Evolutionary conservation across 2,329 filamentous ascomycete species (phyloP).

Genomic region (Colletotrichum coccodes): DNA sequence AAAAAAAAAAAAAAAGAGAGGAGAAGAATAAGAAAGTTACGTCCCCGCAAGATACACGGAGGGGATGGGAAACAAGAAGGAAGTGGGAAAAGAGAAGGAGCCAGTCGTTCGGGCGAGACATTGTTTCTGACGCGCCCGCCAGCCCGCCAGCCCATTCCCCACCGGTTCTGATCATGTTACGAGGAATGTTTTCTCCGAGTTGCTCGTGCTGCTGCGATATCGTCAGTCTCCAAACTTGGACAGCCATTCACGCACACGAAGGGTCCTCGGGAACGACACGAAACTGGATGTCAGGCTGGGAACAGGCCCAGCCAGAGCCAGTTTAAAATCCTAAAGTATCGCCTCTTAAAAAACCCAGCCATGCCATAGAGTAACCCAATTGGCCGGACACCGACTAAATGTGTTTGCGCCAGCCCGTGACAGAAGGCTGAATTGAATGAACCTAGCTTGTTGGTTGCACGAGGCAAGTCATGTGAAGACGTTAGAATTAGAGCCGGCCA

Average conservation of each 20-base stretch:
- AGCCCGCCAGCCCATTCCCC: constrained; percentile 29
- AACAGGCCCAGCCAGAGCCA: background rate
- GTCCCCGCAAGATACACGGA: constrained; percentile 6
- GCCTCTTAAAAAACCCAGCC: background rate
- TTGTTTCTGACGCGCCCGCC: constrained; percentile 22
- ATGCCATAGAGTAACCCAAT: background rate
- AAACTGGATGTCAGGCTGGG: background rate
- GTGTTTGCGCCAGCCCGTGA: background rate
- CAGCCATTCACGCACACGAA: background rate
- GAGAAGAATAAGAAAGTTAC: background rate
- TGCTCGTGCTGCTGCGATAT: background rate
- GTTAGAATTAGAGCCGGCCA: background rate
- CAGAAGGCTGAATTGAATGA: background rate
- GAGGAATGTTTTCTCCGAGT: constrained; percentile 24
- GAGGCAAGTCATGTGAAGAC: constrained; percentile 12
- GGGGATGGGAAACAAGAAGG: background rate
- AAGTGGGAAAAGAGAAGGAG: background rate
- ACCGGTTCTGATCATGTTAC: constrained; percentile 8
- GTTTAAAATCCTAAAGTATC: background rate
- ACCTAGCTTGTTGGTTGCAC: background rate
- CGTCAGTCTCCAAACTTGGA: background rate
- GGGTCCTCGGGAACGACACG: background rate
- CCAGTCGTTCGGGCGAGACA: constrained; percentile 29
- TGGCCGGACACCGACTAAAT: background rate
- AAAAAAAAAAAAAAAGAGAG: background rate